Conservation (phyloP, 2,329 filamentous ascomycete genomes). For the Curvularia sp. region DNA sequence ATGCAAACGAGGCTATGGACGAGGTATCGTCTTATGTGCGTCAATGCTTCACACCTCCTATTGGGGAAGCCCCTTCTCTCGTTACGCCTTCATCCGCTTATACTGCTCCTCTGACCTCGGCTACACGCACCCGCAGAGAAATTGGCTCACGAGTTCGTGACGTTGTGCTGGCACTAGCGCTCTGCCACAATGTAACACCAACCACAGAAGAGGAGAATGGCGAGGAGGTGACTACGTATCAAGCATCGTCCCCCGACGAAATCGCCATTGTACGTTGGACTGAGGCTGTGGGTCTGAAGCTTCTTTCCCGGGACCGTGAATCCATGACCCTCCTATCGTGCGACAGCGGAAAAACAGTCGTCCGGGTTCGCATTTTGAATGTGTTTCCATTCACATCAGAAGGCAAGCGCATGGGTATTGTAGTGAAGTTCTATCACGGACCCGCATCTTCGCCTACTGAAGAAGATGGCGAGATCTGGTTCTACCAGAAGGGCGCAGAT, state of each 20-base stretch:
- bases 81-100: conserved; percentile 79
- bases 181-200: conserved; percentile 97
- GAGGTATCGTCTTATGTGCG: conserved; percentile 87
- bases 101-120: conserved; percentile 65
- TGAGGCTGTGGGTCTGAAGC: conserved; percentile 84
- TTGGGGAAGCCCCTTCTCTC: conserved; percentile 54
- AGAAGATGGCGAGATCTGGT: conserved; percentile 84
- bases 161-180: conserved; percentile 85
- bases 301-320: conserved; percentile 85
- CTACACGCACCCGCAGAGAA: conserved; percentile 86
- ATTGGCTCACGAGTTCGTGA: conserved; percentile 94
- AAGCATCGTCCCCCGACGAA: conserved; percentile 96
- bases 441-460: conserved; percentile 53
- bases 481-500: conserved; percentile 97
- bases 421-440: conserved; percentile 77
- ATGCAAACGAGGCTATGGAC: conserved; percentile 98
- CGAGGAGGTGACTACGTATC: conserved; percentile 80
- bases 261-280: conserved; percentile 98
- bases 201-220: conserved; percentile 85
- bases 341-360: conserved; percentile 74
- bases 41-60: conserved; percentile 73
- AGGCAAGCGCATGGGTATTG: conserved; percentile 97
- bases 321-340: conserved; percentile 82
- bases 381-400: conserved; percentile 98
- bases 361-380: conserved; percentile 87